phyloP scores from a whole-genome alignment of 768 basidiomycete genomes.

The Collybia nuda region DNA sequence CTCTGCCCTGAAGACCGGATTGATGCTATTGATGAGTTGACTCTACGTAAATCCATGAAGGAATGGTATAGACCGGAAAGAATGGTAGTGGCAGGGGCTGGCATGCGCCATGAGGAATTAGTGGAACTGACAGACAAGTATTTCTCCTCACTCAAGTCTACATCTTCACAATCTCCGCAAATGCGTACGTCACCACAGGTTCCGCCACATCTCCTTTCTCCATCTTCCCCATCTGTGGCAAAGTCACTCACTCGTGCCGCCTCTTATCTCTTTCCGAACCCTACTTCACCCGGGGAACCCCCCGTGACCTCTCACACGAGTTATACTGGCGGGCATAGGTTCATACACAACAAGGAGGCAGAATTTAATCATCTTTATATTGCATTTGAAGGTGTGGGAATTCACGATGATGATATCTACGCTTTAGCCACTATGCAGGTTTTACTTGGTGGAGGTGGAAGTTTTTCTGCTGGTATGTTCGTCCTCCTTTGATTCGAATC shows the following conservation, averaged over 20 bases:
- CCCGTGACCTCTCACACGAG: conserved; percentile 40
- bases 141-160: conserved; percentile 68
- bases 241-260: conserved; percentile 79
- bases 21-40: conserved; percentile 56
- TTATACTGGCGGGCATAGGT: conserved; percentile 86
- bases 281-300: conserved; percentile 21
- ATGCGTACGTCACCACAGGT: conserved; percentile 29
- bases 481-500: not conserved
- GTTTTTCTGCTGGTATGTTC: conserved; percentile 83
- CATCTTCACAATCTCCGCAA: conserved; percentile 25
- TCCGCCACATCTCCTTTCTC: conserved; percentile 59
- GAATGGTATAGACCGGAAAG: conserved; percentile 92
- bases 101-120: conserved; percentile 86
- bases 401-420: conserved; percentile 91
- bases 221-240: conserved; percentile 50
- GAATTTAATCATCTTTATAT: conserved; percentile 95
- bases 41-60: conserved; percentile 62
- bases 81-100: conserved; percentile 94
- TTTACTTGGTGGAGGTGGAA: conserved; percentile 92
- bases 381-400: conserved; percentile 88
- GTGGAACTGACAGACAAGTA: conserved; percentile 83
- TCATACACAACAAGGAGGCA: conserved; percentile 54
- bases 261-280: conserved; percentile 65
- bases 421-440: conserved; percentile 93
- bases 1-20: conserved; percentile 88